Base-by-base conservation (phyloP, 192 early-diverging fungal species). In the Coemansia sp. region DNA sequence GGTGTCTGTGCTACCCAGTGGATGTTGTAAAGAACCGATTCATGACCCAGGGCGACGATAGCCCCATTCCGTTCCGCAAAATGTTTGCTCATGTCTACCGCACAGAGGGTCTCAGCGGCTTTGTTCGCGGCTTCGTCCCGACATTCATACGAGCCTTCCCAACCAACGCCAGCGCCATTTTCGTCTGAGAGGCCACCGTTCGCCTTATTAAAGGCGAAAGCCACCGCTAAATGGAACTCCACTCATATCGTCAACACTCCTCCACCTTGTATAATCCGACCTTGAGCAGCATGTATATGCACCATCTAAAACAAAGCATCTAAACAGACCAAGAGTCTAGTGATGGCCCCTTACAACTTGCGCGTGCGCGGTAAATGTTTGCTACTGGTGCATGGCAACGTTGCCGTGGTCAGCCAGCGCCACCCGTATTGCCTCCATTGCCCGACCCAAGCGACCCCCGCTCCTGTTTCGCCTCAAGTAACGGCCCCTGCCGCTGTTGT, bases 21-120 rank as follows among this genome's bases (percentile, higher is more conserved):
- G 88, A 98, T 70, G 84, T 92, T 1, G 85, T 94, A 39, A 98
- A 98, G 67, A 96, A 94, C 61, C 81, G 86, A 14, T 90, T 90
- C 53, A 96, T 96, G 95, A 90, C 90, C 0, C 92, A 93, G 56
- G 86, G 88, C 0, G 87, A 89, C 62, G 77, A 82, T 18, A 83
- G 77, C 31, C 81, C 83, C 2, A 81, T 82, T 40, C 32, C 77
- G 14, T 68, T 63, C 53, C 41, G 60, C 32, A 48, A 59, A 23
- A 77, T 65, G 64, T 64, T 77, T 53, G 62, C 34, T 11, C 70
- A 74, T 35, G 61, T 82, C 29, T 65, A 70, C 32, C 56, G 59
- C 19, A 56, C 70, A 42, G 90, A 90, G 55, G 91, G 95, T 3
- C 23, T 90, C 10, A 60, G 62, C 35, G 94, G 92, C 5, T 97